Evolutionary conservation across 1,139 yeast species (phyloP), one percentile per base, ranked within the genome.

Genomic region (Geotrichum candidum): DNA sequence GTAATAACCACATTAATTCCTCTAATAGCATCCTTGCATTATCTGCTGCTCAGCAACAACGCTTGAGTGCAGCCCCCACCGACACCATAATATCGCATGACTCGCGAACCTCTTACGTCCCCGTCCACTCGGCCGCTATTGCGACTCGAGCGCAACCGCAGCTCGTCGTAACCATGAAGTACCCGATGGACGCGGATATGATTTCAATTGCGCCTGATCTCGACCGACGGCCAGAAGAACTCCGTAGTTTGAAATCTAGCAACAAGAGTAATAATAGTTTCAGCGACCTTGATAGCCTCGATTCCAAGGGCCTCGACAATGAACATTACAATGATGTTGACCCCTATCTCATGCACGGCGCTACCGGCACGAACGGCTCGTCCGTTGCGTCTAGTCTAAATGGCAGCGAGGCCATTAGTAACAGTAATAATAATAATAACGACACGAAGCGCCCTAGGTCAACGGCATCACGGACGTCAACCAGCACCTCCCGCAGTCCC

Each of bases 61-160:
- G 46, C 46, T 15, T 41, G 46, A 41, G 46, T 18, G 22, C 18
- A 15, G 46, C 46, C 46, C 46, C 41, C n/a, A 53, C 51, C 38
- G 50, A 33, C 18, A 38, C 50, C 3, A 38, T 41, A 23, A 29
- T n/a, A 9, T 52, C 60, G 15, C 27, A 45, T 48, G 58, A 51
- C 15, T 18, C 56, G 7, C 51, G 52, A 18, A 1, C 45, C 53
- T 59, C 57, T 15, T n/a, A 13, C 22, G 55, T 33, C 3, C 60
- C 62, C 9, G 18, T 60, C 18, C 56, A 38, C 18, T 31, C 57
- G 22, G 60, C 60, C 18, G 41, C 35, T 4, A 60, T 53, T 1
- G 60, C 60, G 7, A 22, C 50, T 22, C 53, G 58, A n/a, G 60
- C 58, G 4, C 60, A 60, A 38, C 60, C 60, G 13, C 60, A 60